These are phyloP conservation scores for Terfezia claveryi DNA, from an alignment of 495 filamentous ascomycete species.

Conservation along the genomic window DNA sequence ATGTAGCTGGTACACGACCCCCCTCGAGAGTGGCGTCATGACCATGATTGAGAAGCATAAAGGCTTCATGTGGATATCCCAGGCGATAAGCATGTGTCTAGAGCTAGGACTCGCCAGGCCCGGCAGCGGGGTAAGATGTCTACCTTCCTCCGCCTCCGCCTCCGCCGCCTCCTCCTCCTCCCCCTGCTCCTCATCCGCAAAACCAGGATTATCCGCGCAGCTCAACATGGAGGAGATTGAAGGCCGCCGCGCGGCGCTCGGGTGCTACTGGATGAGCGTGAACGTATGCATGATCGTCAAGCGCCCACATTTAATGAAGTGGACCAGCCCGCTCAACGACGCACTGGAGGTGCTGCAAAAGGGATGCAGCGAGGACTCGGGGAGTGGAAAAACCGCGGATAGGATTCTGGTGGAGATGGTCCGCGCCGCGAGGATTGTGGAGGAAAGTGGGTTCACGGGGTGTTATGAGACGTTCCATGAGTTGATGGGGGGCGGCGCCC, in stretches of 20 bases:
- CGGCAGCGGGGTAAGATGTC: neutral
- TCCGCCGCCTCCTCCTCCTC: neutral
- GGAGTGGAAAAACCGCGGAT: slow-evolving; percentile 41
- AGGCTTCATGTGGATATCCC: slow-evolving; percentile 71
- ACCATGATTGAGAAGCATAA: slow-evolving; percentile 53
- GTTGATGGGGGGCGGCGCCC: slow-evolving; percentile 25
- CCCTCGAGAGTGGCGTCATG: slow-evolving; percentile 28
- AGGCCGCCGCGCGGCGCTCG: slow-evolving; percentile 53
- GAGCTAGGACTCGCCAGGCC: slow-evolving; percentile 61
- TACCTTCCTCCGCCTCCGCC: neutral
- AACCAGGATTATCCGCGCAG: neutral
- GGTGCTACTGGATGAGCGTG: slow-evolving; percentile 53
- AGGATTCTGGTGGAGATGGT: slow-evolving; percentile 51
- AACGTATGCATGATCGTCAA: slow-evolving; percentile 59
- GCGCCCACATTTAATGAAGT: slow-evolving; percentile 60
- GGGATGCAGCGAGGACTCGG: slow-evolving; percentile 29
- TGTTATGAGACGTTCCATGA: slow-evolving; percentile 50
- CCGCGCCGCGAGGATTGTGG: slow-evolving; percentile 54
- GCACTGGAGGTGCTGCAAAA: slow-evolving; percentile 52
- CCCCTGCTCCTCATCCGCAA: neutral
- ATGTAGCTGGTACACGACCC: slow-evolving; percentile 63
- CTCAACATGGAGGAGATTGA: slow-evolving; percentile 47
- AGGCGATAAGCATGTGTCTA: slow-evolving; percentile 65
- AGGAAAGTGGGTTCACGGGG: slow-evolving; percentile 57
- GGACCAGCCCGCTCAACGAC: slow-evolving; percentile 69